phyloP scores from a whole-genome alignment of 805 yeast genomes.

The Candida sonorensis region DNA sequence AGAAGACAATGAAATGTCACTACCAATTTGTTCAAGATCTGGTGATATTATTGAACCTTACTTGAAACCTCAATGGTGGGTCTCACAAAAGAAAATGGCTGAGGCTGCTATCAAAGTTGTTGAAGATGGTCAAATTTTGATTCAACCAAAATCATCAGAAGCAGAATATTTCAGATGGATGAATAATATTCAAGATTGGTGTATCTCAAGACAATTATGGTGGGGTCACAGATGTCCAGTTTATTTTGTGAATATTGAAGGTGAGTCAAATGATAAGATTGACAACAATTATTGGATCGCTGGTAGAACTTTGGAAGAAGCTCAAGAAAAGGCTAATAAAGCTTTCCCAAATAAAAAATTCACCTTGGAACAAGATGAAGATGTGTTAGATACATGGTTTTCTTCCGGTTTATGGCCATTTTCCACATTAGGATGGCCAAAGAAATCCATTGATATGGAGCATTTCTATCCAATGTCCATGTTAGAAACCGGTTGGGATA shows the following conservation, averaged over 20 bases:
- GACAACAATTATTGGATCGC: constrained; percentile 85
- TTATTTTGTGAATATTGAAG: constrained; percentile 79
- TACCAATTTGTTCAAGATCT: constrained; percentile 92
- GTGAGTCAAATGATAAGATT: constrained; percentile 52
- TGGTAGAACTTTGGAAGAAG: constrained; percentile 79
- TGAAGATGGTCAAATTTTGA: constrained; percentile 68
- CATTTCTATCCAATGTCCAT: constrained; percentile 84
- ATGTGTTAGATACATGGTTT: constrained; percentile 98
- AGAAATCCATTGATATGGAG: constrained; percentile 62
- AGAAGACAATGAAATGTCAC: constrained; percentile 90
- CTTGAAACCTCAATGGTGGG: constrained; percentile 99
- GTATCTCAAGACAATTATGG: constrained; percentile 88
- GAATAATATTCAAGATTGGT: constrained; percentile 97
- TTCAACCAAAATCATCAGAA: constrained; percentile 85
- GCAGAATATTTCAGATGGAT: constrained; percentile 94
- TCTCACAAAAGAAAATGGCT: constrained; percentile 84
- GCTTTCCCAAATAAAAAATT: constrained; percentile 66
- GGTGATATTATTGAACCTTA: constrained; percentile 96
- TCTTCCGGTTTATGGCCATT: constrained; percentile 98
- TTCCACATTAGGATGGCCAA: constrained; percentile 95
- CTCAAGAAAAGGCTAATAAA: constrained; percentile 68
- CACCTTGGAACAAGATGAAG: constrained; percentile 91
- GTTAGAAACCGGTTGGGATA: constrained; percentile 99
- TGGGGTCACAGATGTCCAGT: constrained; percentile 99
- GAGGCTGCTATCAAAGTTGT: constrained; percentile 81